phyloP scores from a whole-genome alignment of 2,329 filamentous ascomycete species.

The Colletotrichum neosansevieriae region DNA sequence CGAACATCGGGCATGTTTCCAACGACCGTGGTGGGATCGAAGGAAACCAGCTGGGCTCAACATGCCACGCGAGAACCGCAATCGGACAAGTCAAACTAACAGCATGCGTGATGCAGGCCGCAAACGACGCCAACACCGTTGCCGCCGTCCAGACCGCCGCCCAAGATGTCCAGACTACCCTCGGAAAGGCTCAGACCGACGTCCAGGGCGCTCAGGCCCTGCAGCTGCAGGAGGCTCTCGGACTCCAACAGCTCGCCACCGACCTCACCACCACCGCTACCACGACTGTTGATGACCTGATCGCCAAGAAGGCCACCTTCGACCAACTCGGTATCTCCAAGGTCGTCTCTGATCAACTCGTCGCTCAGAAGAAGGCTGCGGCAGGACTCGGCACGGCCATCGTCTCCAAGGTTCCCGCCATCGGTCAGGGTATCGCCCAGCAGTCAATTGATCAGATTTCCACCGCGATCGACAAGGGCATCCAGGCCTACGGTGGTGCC shows the following conservation, averaged over 20 bases:
- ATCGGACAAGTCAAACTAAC: not conserved
- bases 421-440: slow-evolving; percentile 46
- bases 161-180: slow-evolving; percentile 28
- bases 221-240: slow-evolving; percentile 43
- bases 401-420: slow-evolving; percentile 45
- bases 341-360: slow-evolving; percentile 43
- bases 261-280: slow-evolving; percentile 42
- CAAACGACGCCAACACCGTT: slow-evolving; percentile 63
- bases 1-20: not conserved
- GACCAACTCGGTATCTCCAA: slow-evolving; percentile 44
- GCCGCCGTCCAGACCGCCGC: slow-evolving; percentile 46
- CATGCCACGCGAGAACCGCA: not conserved
- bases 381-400: slow-evolving; percentile 42
- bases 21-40: not conserved
- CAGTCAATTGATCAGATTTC: slow-evolving; percentile 43
- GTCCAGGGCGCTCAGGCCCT: slow-evolving; percentile 44
- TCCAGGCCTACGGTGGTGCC: slow-evolving; percentile 37
- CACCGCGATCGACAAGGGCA: slow-evolving; percentile 42
- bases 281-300: slow-evolving; percentile 40
- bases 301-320: slow-evolving; percentile 45
- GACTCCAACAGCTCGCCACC: slow-evolving; percentile 41
- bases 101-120: not conserved
- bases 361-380: slow-evolving; percentile 42
- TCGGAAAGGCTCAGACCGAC: slow-evolving; percentile 42
- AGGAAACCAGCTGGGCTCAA: not conserved